Evolutionary conservation across 78 protist genomes (phyloP), one percentile per base, ranked within the genome.

Genomic region (Isochrysis galbana): DNA sequence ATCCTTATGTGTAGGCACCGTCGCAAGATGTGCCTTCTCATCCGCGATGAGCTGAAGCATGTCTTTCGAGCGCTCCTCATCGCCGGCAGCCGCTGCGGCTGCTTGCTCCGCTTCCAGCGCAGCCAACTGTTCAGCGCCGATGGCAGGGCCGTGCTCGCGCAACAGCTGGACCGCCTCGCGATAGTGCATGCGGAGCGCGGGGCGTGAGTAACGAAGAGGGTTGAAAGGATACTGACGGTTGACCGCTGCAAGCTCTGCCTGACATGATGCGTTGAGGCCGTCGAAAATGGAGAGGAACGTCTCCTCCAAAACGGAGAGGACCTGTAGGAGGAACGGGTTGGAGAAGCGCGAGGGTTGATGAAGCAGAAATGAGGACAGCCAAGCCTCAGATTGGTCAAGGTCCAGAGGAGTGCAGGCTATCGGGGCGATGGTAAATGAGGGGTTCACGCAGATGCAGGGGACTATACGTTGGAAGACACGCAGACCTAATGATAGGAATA

Each of bases 201-300:
- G 34, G 11, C 22, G n/a, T 21, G 32, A 0, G 88, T n/a, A 26
- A 19, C 39, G 36, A 5, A 44, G 55, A 23, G 17, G 91, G 10
- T 34, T 36, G 80, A 90, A 74, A 23, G 93, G 93, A 55, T 87
- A 86, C 89, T 94, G 95, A 42, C 48, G 54, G 90, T 92, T n/a
- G 44, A 94, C 87, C 87, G 86, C 72, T 14, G 26, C 91, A 47
- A 94, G 67, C 67, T 95, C 96, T 32, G 44, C 47, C 47, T 36
- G n/a, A 93, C 84, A 97, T 77, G 95, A 94, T 38, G 48, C 38
- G 38, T 93, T 88, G 41, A 99, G 88, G 55, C 94, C 95, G 46
- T 88, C 91, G 93, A 99, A 98, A 90, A 98, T 97, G 54, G 4
- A n/a, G 82, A 82, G 1, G 38, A 77, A 51, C 34, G 36, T 7